phyloP scores from a whole-genome alignment of 768 basidiomycete genomes.

The Zangia roseola region DNA sequence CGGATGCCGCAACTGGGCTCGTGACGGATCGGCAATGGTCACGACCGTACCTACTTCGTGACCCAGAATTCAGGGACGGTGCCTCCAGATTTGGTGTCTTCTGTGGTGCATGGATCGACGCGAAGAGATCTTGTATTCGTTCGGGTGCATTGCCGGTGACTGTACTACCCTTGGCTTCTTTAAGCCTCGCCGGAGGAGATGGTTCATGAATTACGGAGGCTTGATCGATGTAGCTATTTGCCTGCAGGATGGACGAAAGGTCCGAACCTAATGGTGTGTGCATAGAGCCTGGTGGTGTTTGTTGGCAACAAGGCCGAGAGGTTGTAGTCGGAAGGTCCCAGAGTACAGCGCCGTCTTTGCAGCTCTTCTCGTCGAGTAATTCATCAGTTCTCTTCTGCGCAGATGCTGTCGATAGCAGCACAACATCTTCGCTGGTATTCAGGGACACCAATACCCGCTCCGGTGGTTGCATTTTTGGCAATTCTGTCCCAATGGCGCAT shows the following conservation, averaged over 20 bases:
- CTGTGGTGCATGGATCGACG: constrained; percentile 15
- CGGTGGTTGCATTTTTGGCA: neutral
- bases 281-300: constrained; percentile 12
- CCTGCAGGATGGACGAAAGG: neutral
- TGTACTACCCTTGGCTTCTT: neutral
- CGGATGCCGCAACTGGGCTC: neutral
- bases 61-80: neutral
- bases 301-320: constrained; percentile 1
- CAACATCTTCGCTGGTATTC: neutral
- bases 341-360: neutral
- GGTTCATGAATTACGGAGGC: neutral
- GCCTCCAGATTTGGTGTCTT: neutral
- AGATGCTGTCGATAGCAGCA: neutral
- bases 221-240: neutral
- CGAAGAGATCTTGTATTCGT: neutral
- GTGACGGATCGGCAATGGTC: neutral
- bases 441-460: neutral
- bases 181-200: neutral
- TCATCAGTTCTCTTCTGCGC: neutral
- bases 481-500: neutral
- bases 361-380: neutral
- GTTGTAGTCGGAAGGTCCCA: neutral
- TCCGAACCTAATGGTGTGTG: constrained; percentile 9
- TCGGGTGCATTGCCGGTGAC: neutral
- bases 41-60: neutral